Base-by-base conservation (phyloP, 192 early-diverging fungal genomes). In the Linnemannia elongata region DNA sequence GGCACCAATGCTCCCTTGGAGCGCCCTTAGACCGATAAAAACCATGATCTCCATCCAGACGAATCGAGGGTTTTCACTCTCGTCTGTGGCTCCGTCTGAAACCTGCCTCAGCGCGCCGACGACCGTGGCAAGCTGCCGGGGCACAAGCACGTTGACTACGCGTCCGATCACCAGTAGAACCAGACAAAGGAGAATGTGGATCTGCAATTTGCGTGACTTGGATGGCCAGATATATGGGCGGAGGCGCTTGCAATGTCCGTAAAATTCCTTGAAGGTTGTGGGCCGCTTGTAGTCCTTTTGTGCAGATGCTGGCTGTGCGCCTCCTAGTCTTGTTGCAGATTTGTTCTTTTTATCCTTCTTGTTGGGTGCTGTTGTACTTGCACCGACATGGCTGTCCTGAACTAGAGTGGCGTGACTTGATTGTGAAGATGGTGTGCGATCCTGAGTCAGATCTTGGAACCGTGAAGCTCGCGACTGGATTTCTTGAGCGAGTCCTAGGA, bases 141-240 rank as follows among this genome's bases (percentile, higher is more conserved):
- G 97, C 30, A 97, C 94, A 18, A 97, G 88, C 38, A 96, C 92
- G 75, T 98, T 98, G 78, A 97, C 94, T 41, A 96, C 68, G 49
- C 94, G 89, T 1, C 93, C 95, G 2, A 88, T 82, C 12, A 90
- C 78, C 33, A 98, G 91, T 44, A 95, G 82, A 8, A 90, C 63
- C 76, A 97, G 83, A 76, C 95, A 96, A 15, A 90, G 82, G 35
- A 95, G 63, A n/a, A 97, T 94, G 38, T 93, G 89, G 18, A 91
- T 52, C 82, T 96, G 95, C 63, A 97, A 89, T 36, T 85, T 78
- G 3, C 86, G 57, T 36, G 92, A 89, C 20, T 90, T 87, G 8
- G 90, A 88, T n/a, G 97, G 97, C 95, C 96, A 97, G 63, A 98
- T 85, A 76, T 93, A 98, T 5, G 97, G 97, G 63, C 92, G 66